Evolutionary conservation across 257 asterid species (phyloP), one percentile per base, ranked within the genome.

Genomic region (Capsicum rhomboideum): DNA sequence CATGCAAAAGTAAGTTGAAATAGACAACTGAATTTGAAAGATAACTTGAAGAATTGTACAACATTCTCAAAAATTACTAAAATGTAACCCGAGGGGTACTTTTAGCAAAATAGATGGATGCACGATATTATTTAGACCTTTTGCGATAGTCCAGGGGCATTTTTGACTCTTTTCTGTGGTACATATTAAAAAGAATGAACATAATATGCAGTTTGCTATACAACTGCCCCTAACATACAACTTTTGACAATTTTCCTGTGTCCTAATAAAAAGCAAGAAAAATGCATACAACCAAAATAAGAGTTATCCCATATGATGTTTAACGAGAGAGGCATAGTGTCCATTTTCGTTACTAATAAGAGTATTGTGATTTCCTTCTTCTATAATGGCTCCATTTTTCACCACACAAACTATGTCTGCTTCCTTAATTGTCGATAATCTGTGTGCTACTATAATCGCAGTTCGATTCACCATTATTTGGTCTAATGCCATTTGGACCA

Each of bases 401-500:
- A 93, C 92, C 2, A 93, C 93, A 6, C 89, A 93, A 55, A 93
- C 89, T 12, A 90, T 74, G 69, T 93, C 94, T 0, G 92, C 97
- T 44, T 90, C 90, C 80, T 88, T 91, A 44, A 93, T 87, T 1
- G 97, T 93, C 8, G 97, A 93, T 7, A 93, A 84, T 80, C 97
- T 87, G 59, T 93, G 97, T 20, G 97, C 95, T 86, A 93, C 94
- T 4, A 91, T 87, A 6, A 93, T 91, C 0, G 94, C 92, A 0
- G 97, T 93, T 85, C 94, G 77, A 84, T 91, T 84, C 85, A 91
- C 86, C 92, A 91, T 89, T 1, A 90, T 93, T 18, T 89, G 63
- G 23, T 93, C 97, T 2, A 93, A 90, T 56, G 97, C 97, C 79
- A 89, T 92, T 80, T 93, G 95, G 31, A 92, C 97, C 0, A 90